Base-by-base conservation (phyloP, 805 yeast genomes). In the Wickerhamomyces bisporus region DNA sequence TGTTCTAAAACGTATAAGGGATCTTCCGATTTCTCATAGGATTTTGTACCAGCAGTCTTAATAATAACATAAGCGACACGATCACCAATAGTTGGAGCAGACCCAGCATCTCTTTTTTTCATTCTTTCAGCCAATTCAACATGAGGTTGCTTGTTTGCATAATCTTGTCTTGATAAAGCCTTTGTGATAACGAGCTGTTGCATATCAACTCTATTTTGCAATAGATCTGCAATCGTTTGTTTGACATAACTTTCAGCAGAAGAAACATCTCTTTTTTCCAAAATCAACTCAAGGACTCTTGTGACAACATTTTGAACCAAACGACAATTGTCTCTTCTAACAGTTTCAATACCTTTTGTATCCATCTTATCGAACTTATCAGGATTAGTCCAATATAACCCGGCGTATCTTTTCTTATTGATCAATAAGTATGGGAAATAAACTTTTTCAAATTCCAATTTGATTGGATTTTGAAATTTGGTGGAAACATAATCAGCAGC, bases 321-420 rank as follows among this genome's bases (percentile, higher is more conserved):
- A 30, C 95, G 76, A 62, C 99, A 93, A 48, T 95, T 94, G 57
- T 93, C 99, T 70, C 99, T 79, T 61, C 99, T 80, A 30, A 93
- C 99, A 0, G 98, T 93, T 55, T 95, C 99, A 44, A 93, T 83
- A 60, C 99, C 99, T 57, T 93, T 93, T 25, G 97, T 91, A 60
- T 93, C 99, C 88, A 93, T 82, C 63, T 93, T 93, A 61, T 94
- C 98, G 53, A 77, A 86, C 47, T 86, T 86, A n/a, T 86, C 78
- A 0, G 97, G 82, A 33, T 77, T 75, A 0, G 98, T 93, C 98
- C 98, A 93, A 57, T 81, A 91, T 31, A 93, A 68, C 0, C 99
- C 99, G 2, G 98, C 99, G 57, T 93, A 93, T 61, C 99, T 75
- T 64, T 93, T 93, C 62, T 93, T 93, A 66, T 91, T 93, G 57